Evolutionary conservation across 2,329 filamentous ascomycete species (phyloP).

Genomic region (Neodidymelliopsis sp.): DNA sequence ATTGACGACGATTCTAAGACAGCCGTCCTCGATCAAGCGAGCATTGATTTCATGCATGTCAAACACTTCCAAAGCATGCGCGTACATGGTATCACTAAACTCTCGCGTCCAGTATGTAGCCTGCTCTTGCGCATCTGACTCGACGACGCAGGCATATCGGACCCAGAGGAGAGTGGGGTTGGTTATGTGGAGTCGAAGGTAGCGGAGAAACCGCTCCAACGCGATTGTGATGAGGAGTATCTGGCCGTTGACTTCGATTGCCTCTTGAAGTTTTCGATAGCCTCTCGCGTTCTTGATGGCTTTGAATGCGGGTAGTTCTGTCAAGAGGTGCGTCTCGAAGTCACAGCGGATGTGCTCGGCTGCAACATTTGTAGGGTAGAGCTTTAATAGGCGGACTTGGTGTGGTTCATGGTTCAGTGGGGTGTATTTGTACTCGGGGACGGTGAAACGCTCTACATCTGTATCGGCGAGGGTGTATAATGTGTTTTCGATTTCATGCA

Average conservation of each 20-base stretch:
- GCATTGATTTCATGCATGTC: constrained; percentile 17
- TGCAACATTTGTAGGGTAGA: neutral
- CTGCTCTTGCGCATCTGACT: neutral
- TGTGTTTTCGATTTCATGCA: neutral
- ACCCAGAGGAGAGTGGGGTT: neutral
- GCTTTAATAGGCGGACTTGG: neutral
- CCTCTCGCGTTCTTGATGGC: neutral
- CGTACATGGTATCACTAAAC: constrained; percentile 16
- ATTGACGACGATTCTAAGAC: neutral
- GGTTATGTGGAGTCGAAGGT: neutral
- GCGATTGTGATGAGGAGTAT: neutral
- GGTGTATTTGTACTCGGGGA: neutral
- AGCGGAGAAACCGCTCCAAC: neutral
- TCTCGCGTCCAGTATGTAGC: constrained; percentile 9
- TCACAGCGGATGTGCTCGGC: neutral
- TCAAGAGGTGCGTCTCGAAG: neutral
- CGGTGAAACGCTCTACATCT: neutral
- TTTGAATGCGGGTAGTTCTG: neutral
- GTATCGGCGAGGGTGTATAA: neutral
- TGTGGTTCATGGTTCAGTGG: neutral
- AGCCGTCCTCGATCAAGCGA: constrained; percentile 9
- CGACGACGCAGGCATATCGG: neutral
- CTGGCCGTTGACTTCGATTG: neutral
- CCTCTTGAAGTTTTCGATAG: neutral
- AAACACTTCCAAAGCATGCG: neutral